Evolutionary conservation across 148 eudicot species (phyloP), one percentile per base, ranked within the genome.

Genomic region (Chenopodium quinoa): DNA sequence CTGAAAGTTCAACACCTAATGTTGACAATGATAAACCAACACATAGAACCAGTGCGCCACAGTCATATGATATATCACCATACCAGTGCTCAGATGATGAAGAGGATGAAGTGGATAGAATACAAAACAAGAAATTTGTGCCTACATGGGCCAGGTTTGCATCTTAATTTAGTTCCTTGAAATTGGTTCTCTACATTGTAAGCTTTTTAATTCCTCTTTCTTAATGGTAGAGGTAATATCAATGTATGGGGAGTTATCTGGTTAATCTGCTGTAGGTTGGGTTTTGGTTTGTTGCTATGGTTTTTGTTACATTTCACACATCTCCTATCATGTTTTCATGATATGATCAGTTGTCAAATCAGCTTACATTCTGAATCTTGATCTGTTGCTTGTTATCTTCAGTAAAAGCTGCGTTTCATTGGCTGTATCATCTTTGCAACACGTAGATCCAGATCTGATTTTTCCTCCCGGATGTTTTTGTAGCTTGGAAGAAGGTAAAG

Each of bases 81-180:
- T 96, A 96, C 81, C 95, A 91, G 72, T 89, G 93, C 87, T 91
- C 99, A 1, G 99, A 94, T 83, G 92, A 90, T 77, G 99, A 96
- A 83, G 94, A 89, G 67, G 97, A 95, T 3, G 94, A 92, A 46
- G 92, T 89, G 11, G 97, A 91, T 48, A 97, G 92, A 40, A 47
- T 84, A 19, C 91, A 84, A 40, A 88, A 83, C 80, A 88, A 82
- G 74, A 96, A 94, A 83, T 90, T 88, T 84, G 79, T 90, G 44
- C 99, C 99, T 22, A 78, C 91, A 65, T 94, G 99, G 95, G 23
- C 98, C 87, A 96, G 99, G 99, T 96, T 76, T 80, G 84, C 52
- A 46, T 20, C 69, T 72, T 37, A 47, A 7, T 80, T 32, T 67
- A 23, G 56, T 34, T 47, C 27, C 62, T 56, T 48, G 37, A 23